phyloP scores from a whole-genome alignment of 768 basidiomycete species.

The Tulasnella sp. region DNA sequence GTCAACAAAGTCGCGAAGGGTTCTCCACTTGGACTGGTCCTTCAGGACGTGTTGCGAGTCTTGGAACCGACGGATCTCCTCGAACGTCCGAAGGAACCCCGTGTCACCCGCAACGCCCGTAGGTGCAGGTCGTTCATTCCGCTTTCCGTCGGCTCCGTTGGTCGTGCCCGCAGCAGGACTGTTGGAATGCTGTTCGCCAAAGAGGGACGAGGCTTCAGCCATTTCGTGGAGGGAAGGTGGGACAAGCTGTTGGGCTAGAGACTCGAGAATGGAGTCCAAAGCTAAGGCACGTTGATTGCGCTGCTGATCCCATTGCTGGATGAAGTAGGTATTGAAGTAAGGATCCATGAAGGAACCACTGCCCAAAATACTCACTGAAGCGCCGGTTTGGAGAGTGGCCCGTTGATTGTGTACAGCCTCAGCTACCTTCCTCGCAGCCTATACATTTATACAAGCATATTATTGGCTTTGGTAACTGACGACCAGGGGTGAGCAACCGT shows the following conservation, averaged over 20 bases:
- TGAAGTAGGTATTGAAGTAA: not conserved
- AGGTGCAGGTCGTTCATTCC: not conserved
- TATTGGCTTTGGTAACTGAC: not conserved
- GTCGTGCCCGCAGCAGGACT: conserved; percentile 1
- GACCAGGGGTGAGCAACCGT: not conserved
- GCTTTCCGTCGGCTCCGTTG: conserved; percentile 18
- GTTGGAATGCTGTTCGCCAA: conserved; percentile 53
- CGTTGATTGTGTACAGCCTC: conserved; percentile 67
- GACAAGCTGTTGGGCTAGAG: conserved; percentile 58
- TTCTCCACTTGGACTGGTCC: conserved; percentile 50
- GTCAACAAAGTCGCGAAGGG: conserved; percentile 74
- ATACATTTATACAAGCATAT: not conserved
- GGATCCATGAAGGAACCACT: not conserved
- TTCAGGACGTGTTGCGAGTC: conserved; percentile 6
- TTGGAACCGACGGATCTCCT: conserved; percentile 1
- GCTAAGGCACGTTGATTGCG: conserved; percentile 47
- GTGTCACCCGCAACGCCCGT: not conserved
- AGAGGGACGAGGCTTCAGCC: conserved; percentile 58
- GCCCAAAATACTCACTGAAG: conserved; percentile 36
- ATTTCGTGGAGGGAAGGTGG: conserved; percentile 67
- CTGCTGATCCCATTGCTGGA: conserved; percentile 61
- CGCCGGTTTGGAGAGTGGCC: conserved; percentile 43
- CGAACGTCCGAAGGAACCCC: not conserved
- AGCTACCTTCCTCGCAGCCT: conserved; percentile 65
- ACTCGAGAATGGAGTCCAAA: conserved; percentile 60